Base-by-base conservation (phyloP, 208 protist genomes). In the Acanthamoeba royreba region DNA sequence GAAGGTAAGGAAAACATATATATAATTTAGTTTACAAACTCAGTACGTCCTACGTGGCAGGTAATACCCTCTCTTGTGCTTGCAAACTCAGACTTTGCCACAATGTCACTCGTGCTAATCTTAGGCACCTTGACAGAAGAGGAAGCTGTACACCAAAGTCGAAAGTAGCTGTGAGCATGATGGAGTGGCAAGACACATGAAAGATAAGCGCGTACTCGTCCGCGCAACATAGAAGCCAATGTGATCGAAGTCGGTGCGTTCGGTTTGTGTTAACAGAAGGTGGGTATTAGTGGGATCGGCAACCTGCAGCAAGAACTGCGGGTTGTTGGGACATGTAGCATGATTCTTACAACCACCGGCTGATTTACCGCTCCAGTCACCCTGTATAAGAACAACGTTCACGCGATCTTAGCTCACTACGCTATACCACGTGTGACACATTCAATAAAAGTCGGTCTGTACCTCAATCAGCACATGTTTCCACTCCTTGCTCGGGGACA, bases 401-500 rank as follows among this genome's bases (percentile, higher is more conserved):
- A 28, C 22, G 25, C 52, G 52, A 61, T 22, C 19, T 61, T 61
- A 28, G 52, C 19, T 61, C 52, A 61, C 19, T 61, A 17, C 52
- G 19, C 22, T n/a, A n/a, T n/a, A n/a, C n/a, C n/a, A n/a, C n/a
- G n/a, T n/a, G n/a, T n/a, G n/a, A n/a, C n/a, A n/a, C n/a, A n/a
- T n/a, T n/a, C n/a, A n/a, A n/a, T n/a, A n/a, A n/a, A n/a, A n/a
- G n/a, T n/a, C n/a, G n/a, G n/a, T n/a, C n/a, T n/a, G 49, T 90
- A 90, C 83, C 83, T 90, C 83, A 22, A 66, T 66, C 28, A 58
- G 13, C 13, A 69, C 83, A 35, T 90, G 83, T 52, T 90, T 90
- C 83, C 83, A 90, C 25, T 90, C 83, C 38, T 90, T 90, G 53
- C 49, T 66, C 0, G 83, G 83, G 7, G 83, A 90, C 35, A 90